These are phyloP conservation scores for Yamadazyma scolyti DNA, from an alignment of 805 yeast species.

Conservation along the genomic window DNA sequence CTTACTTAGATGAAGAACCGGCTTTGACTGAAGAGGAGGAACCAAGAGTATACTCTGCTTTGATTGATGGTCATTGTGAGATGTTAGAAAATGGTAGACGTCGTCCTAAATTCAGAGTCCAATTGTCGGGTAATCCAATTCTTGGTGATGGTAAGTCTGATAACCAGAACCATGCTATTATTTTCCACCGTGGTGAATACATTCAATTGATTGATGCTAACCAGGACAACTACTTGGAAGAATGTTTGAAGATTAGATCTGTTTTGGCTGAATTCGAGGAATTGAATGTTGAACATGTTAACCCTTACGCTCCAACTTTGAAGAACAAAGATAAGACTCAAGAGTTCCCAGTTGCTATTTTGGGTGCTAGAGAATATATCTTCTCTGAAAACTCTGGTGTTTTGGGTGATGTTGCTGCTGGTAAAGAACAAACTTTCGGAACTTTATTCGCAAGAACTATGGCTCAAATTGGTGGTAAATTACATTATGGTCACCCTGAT, in stretches of 20 bases:
- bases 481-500: slow-evolving; percentile 88
- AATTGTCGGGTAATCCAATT: slow-evolving; percentile 75
- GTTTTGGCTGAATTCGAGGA: slow-evolving; percentile 77
- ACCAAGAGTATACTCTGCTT: slow-evolving; percentile 52
- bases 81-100: slow-evolving; percentile 55
- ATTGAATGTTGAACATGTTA: slow-evolving; percentile 54
- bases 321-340: slow-evolving; percentile 47
- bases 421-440: slow-evolving; percentile 85
- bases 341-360: slow-evolving; percentile 67
- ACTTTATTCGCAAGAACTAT: slow-evolving; percentile 78
- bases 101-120: slow-evolving; percentile 59
- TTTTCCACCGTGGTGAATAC: slow-evolving; percentile 77
- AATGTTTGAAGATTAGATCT: slow-evolving; percentile 73
- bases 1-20: slow-evolving; percentile 54
- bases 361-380: slow-evolving; percentile 81
- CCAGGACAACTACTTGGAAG: slow-evolving; percentile 80
- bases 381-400: slow-evolving; percentile 81
- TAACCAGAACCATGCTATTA: slow-evolving; percentile 73
- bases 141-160: slow-evolving; percentile 85
- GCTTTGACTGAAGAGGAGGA: slow-evolving; percentile 40
- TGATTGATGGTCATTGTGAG: slow-evolving; percentile 70
- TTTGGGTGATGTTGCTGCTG: slow-evolving; percentile 83
- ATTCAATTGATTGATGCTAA: slow-evolving; percentile 80
- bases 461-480: slow-evolving; percentile 78
- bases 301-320: slow-evolving; percentile 76